Base-by-base conservation (phyloP, 805 yeast species). In the Pichia cephalocereana region DNA sequence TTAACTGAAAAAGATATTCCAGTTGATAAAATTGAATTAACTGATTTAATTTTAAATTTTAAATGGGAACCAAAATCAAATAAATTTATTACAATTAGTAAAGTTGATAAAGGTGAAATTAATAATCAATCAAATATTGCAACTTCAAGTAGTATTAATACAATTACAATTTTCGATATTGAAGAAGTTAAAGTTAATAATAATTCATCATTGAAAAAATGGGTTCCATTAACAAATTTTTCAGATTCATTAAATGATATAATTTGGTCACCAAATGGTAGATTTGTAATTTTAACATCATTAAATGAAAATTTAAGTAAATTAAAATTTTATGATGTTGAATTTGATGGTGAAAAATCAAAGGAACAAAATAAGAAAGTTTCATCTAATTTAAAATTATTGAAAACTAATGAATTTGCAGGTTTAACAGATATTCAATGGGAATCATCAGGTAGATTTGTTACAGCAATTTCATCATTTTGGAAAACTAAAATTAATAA, bases 41-140 rank as follows among this genome's bases (percentile, higher is more conserved):
- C 87, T 69, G 96, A 93, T 52, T 82, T 86, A 49, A 91, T 89
- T 40, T 69, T 85, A 47, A 83, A 83, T 66, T 85, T 93, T 69
- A 90, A 87, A 48, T 93, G 98, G 98, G 99, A 95, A 72, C 96
- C 99, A 60, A 79, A 74, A 55, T 83, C 91, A 37, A 91, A 87
- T 64, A 78, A 96, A 65, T 90, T 93, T 58, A 82, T 85, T 51
- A 77, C 84, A 45, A 81, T 91, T 58, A 80, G 93, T 23, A 75
- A 83, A 61, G 60, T 69, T 47, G 83, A 78, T 53, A 73, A 69
- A 54, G 48, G 52, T 40, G 56, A 51, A 37, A 17, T 43, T 7
- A 55, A 65, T 8, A 69, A 67, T 60, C 26, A 23, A 23, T 71
- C 75, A 54, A 82, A 83, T 60, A 77, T 82, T 46, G 77, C 91